Percentiles rank a stretch among this genome's conserved stretches.
These are phyloP conservation scores for Fraxinus pennsylvanica DNA, from an alignment of 257 asterid genomes.

Conservation along the genomic window DNA sequence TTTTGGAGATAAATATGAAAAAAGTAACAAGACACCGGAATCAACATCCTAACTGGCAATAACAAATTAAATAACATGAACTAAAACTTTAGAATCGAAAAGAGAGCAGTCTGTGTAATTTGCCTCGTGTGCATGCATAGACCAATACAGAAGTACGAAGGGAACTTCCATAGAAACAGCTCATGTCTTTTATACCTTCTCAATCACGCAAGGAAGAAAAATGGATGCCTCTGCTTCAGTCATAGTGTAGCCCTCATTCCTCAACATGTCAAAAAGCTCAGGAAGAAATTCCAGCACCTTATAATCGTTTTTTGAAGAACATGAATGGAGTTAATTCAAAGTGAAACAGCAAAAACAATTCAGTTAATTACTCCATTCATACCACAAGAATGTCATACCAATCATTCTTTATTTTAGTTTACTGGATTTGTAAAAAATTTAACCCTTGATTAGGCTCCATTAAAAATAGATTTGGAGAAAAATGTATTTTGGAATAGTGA, in stretches of 20 bases:
- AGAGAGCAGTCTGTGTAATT: background rate
- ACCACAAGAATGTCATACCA: background rate
- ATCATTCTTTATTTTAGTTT: background rate
- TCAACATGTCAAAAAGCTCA: conserved; percentile 83
- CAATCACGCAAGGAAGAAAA: conserved; percentile 91
- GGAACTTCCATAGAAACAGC: conserved; percentile 16
- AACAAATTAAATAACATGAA: background rate
- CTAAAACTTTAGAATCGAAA: background rate
- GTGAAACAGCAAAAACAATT: background rate
- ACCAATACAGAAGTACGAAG: background rate
- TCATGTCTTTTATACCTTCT: conserved; percentile 59
- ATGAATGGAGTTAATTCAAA: conserved; percentile 20
- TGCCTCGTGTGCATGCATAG: background rate
- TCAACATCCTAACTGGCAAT: background rate
- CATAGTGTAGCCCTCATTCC: conserved; percentile 78
- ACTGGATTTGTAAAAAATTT: background rate
- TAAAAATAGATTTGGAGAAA: too few relatives aligned
- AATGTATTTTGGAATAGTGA: too few relatives aligned
- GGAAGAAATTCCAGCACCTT: conserved; percentile 99
- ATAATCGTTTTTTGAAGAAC: conserved; percentile 21
- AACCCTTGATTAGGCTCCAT: too few relatives aligned
- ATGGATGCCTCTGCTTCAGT: conserved; percentile 97
- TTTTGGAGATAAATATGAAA: conserved; percentile 11
- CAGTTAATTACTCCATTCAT: background rate
- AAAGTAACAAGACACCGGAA: conserved; percentile 1